A percentile compares a stretch with the other conserved stretches of the same genome.
These are phyloP conservation scores for Boletus eberwhitei DNA, from an alignment of 768 basidiomycete species.

Conservation along the genomic window DNA sequence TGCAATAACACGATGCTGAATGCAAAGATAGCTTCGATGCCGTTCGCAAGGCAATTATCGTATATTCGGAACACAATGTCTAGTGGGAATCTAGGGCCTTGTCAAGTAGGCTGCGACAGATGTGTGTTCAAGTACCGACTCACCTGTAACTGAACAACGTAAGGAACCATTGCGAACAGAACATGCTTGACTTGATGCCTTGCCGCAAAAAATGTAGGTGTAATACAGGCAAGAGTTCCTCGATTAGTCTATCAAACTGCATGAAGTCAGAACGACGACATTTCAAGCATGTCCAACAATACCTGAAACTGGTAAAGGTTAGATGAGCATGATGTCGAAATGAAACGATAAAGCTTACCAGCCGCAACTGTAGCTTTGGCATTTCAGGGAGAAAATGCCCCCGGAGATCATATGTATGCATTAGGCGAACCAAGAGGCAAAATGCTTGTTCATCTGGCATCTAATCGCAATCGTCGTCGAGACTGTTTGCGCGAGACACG, in stretches of 20 bases:
- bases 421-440: constrained; percentile 87
- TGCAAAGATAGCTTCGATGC: constrained; percentile 95
- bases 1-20: constrained; percentile 86
- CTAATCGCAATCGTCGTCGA: constrained; percentile 38
- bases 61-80: constrained; percentile 95
- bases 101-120: background rate
- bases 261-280: constrained; percentile 15
- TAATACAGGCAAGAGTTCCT: constrained; percentile 88
- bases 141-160: constrained; percentile 95
- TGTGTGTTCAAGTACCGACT: constrained; percentile 15
- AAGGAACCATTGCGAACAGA: constrained; percentile 97
- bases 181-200: constrained; percentile 97
- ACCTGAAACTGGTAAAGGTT: constrained; percentile 56
- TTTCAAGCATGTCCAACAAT: constrained; percentile 15
- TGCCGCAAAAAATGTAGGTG: constrained; percentile 92
- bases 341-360: constrained; percentile 47
- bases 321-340: background rate
- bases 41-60: constrained; percentile 93
- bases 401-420: constrained; percentile 94
- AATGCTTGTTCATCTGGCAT: constrained; percentile 99
- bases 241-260: constrained; percentile 90
- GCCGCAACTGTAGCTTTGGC: constrained; percentile 92
- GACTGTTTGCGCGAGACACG: background rate
- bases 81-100: constrained; percentile 72
- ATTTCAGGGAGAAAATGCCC: constrained; percentile 99